These are phyloP conservation scores for Plantago coronopus DNA, from an alignment of 305 asterid genomes.

Conservation along the genomic window DNA sequence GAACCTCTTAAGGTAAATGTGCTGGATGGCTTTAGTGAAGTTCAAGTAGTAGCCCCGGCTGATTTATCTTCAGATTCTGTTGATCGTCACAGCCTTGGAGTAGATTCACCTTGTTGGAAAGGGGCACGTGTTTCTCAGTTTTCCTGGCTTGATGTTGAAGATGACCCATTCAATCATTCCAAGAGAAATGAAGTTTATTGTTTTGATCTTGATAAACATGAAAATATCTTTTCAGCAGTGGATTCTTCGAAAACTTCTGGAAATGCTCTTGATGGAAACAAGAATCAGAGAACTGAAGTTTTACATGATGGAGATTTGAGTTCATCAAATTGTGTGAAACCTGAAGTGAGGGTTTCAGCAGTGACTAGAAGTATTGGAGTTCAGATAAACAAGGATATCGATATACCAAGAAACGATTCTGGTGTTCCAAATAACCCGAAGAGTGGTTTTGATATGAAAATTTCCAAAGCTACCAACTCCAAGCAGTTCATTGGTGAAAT, in stretches of 20 bases:
- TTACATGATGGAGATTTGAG: slow-evolving; percentile 35
- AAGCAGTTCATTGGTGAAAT: slow-evolving; percentile 35
- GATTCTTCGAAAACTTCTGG: slow-evolving; percentile 34
- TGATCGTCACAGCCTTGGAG: slow-evolving; percentile 56
- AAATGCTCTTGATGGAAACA: slow-evolving; percentile 30
- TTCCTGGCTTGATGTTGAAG: slow-evolving; percentile 45
- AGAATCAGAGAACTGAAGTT: slow-evolving; percentile 27
- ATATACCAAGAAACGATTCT: slow-evolving; percentile 31
- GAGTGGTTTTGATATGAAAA: slow-evolving; percentile 29
- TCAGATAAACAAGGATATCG: slow-evolving; percentile 29
- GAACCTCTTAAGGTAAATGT: slow-evolving; percentile 32
- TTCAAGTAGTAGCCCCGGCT: slow-evolving; percentile 33
- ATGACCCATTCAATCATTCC: slow-evolving; percentile 26
- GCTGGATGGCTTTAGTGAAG: slow-evolving; percentile 32
- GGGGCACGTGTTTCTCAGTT: slow-evolving; percentile 66
- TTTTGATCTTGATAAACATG: slow-evolving; percentile 34
- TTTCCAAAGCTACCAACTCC: slow-evolving; percentile 29
- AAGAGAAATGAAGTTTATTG: slow-evolving; percentile 32
- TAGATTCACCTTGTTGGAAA: slow-evolving; percentile 98
- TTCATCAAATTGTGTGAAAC: slow-evolving; percentile 29
- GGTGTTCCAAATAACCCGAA: slow-evolving; percentile 23
- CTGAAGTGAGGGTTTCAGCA: slow-evolving; percentile 25
- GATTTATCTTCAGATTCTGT: slow-evolving; percentile 48
- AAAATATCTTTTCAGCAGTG: slow-evolving; percentile 25
- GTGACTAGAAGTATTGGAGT: slow-evolving; percentile 32